Evolutionary conservation across 345 rosid species (phyloP), one percentile per base, ranked within the genome.

Genomic region (Eucalyptus sp.): DNA sequence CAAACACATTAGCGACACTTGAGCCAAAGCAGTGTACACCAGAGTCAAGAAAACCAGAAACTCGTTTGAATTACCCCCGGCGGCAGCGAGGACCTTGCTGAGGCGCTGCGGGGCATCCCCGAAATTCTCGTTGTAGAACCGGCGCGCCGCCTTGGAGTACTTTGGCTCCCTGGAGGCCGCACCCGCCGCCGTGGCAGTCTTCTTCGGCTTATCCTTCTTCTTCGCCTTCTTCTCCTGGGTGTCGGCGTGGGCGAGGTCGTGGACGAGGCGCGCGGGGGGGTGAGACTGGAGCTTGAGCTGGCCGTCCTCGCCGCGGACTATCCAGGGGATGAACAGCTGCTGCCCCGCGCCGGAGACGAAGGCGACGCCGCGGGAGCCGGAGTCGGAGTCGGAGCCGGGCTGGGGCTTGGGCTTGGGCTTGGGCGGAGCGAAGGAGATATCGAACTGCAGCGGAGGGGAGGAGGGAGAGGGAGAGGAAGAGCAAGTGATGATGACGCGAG

Each of bases 31-130:
- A 37, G 25, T 24, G 17, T 54, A 25, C 14, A 22, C 50, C 27
- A 49, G 43, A 56, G 50, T 52, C 5, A 80, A 54, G 51, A 52
- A 62, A 87, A 68, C 54, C 51, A 27, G 51, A 22, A 24, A 17
- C 22, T 71, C 1, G 83, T 71, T 71, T 37, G 41, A 41, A 51
- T 66, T 96, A 97, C 99, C 99, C 94, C 99, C 99, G 86, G 98
- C 95, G 88, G 99, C 96, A 52, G 99, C 99, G 20, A 98, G 97
- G 88, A 98, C 96, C 90, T 98, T 98, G 91, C 99, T 93, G 76
- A 98, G 92, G 46, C 99, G 96, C 91, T 97, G 97, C 50, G 98
- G 94, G 10, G 89, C 91, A 27, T 95, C 97, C 88, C 94, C 92
- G 68, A 96, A 94, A 79, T 95, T 93, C 87, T 96, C 98, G 88